Conservation (phyloP, 352 stramenopile species). For the Globisporangium okanoganense region DNA sequence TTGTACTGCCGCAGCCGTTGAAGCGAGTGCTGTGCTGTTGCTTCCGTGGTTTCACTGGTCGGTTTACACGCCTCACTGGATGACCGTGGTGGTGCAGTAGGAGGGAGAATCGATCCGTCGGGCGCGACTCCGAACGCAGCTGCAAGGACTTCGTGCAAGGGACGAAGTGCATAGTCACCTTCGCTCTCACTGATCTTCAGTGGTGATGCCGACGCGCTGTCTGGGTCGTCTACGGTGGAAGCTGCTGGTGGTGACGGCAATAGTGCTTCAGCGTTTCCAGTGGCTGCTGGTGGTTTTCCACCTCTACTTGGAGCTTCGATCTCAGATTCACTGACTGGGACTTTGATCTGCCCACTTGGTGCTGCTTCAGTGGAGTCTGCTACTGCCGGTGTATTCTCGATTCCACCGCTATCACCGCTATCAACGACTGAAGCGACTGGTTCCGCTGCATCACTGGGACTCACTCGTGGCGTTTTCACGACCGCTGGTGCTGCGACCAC, state of each 20-base stretch:
- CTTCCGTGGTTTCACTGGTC: not conserved
- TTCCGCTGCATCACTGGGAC: not conserved
- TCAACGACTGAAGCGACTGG: not conserved
- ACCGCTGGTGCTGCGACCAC: not conserved
- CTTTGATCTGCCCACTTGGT: not conserved
- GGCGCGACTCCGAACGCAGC: slow-evolving; percentile 22
- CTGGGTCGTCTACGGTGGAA: too few relatives aligned
- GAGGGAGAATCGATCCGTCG: slow-evolving; percentile 16
- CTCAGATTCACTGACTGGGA: not conserved
- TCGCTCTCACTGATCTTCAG: not conserved
- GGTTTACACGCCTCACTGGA: not conserved
- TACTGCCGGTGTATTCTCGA: not conserved
- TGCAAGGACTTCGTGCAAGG: slow-evolving; percentile 26
- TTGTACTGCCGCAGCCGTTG: slow-evolving; percentile 20
- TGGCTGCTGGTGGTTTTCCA: not conserved
- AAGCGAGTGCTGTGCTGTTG: not conserved
- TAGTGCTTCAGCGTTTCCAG: not conserved
- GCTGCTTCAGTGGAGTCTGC: not conserved
- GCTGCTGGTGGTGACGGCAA: not conserved
- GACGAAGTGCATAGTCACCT: slow-evolving; percentile 25
- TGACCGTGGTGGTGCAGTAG: slow-evolving; percentile 1
- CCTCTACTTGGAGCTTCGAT: not conserved
- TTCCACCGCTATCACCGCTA: not conserved
- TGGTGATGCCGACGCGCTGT: not conserved
- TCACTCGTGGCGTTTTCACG: not conserved